Evolutionary conservation across 306 rosid genomes (phyloP), one percentile per base, ranked within the genome.

Genomic region (Lotus japonicus): DNA sequence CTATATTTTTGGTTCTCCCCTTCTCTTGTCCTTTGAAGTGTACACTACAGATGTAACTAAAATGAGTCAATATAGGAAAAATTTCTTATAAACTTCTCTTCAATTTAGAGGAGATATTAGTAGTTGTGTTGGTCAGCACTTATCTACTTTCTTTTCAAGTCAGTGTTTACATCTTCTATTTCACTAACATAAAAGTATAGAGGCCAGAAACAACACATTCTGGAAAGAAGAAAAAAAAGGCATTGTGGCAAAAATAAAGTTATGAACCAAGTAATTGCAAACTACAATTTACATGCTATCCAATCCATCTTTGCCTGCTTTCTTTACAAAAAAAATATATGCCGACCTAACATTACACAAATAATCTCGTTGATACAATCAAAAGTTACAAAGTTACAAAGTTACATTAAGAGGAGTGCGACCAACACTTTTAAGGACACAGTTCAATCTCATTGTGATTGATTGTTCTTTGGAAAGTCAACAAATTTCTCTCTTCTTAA

Each of bases 231-330:
- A 46, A 71, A 9, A 18, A 28, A 71, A 14, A 56, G 44, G 31
- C 31, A 71, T 46, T 6, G 48, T 19, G 41, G 49, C 55, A 28
- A 61, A 42, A 72, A 26, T 31, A 26, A n/a, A 65, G 28, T 14
- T 21, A 14, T 33, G 38, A 79, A 62, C 63, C 79, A 60, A 26
- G 64, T 68, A 68, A 68, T 16, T 38, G 55, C 66, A 59, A 56
- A 33, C 56, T 74, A 81, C 41, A 69, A 78, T 78, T 52, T 82
- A 82, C 86, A 82, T 58, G 78, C 70, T 50, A 64, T 69, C 58
- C 36, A 57, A 78, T 13, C 64, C 35, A 52, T 46, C 35, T 69
- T 31, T 70, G 67, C 50, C 71, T 58, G 55, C 60, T 45, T 71
- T 69, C 83, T 78, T 58, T 74, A 78, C 86, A 75, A 72, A 4